Evolutionary conservation across 257 asterid genomes (phyloP), one percentile per base, ranked within the genome.

Genomic region (Prunella vulgaris): DNA sequence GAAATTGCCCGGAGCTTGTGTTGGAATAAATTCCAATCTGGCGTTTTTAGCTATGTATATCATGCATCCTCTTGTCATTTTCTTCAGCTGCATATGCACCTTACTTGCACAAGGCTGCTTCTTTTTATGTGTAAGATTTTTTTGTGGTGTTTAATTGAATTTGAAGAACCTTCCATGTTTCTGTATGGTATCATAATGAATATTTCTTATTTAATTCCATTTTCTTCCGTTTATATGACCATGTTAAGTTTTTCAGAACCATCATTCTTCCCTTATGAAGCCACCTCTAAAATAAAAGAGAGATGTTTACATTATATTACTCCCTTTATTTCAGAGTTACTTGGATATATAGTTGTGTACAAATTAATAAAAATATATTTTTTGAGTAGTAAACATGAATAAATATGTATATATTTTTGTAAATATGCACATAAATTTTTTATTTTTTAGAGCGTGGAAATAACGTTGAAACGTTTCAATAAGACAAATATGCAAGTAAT

Each of bases 1-100:
- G 22, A 48, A 48, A 48, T 2, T 10, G 15, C 22, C 56, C 12
- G 9, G 54, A 61, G 51, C 10, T 61, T 35, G 25, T 33, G 66
- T 51, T 60, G 66, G 60, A 21, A 53, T 4, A 20, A 53, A 20
- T 53, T 56, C 61, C 61, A 57, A 14, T 57, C 63, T 57, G 63
- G 63, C 14, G 21, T 14, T 27, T 27, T 14, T n/a, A 58, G 42
- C 24, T 28, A 28, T 58, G 42, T 37, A 10, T 10, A 10, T 10
- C 61, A 24, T 54, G 42, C 38, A 33, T 7, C 13, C 8, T 21
- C 46, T 32, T 20, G 25, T 27, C 15, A 30, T 40, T 33, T 59
- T 15, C 18, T 14, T 27, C 21, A 13, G 18, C 17, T 24, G 10
- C 54, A 0, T 3, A 48, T 46, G 20, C 54, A 49, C 56, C 25